These are phyloP conservation scores for Mortierella polycephala DNA, from an alignment of 371 early-diverging fungal genomes.

Conservation along the genomic window DNA sequence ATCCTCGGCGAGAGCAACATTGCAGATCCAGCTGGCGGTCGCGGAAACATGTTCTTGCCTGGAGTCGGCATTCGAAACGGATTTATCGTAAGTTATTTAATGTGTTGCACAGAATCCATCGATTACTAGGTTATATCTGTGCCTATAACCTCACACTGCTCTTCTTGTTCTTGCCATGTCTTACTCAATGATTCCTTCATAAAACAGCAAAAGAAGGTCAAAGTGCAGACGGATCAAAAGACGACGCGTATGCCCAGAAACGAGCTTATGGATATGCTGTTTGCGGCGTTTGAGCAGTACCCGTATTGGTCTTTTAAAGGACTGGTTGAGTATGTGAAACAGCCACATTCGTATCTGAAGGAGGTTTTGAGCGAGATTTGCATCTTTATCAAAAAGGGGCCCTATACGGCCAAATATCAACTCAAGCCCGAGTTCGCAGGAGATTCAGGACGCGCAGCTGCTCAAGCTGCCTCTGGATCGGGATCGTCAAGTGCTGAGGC, in stretches of 20 bases:
- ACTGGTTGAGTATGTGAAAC: slow-evolving; percentile 82
- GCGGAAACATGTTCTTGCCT: slow-evolving; percentile 64
- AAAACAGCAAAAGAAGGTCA: slow-evolving; percentile 57
- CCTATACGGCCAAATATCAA: slow-evolving; percentile 84
- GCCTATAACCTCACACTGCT: background rate
- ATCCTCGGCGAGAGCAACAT: slow-evolving; percentile 60
- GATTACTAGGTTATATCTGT: too few relatives aligned
- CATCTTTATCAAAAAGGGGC: slow-evolving; percentile 85
- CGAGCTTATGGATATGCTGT: slow-evolving; percentile 86
- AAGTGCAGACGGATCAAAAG: slow-evolving; percentile 67
- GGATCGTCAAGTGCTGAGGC: slow-evolving; percentile 7
- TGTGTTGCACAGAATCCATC: background rate
- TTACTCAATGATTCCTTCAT: background rate
- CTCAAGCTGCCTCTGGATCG: slow-evolving; percentile 14
- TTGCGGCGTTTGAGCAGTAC: slow-evolving; percentile 81
- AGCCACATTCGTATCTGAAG: slow-evolving; percentile 84
- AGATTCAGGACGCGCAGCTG: slow-evolving; percentile 59
- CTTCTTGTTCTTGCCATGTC: background rate
- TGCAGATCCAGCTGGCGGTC: slow-evolving; percentile 69
- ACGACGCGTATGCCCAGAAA: slow-evolving; percentile 86
- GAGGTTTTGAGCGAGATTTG: slow-evolving; percentile 87
- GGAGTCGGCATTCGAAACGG: slow-evolving; percentile 59
- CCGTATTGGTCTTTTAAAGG: slow-evolving; percentile 91
- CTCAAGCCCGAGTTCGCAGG: slow-evolving; percentile 85
- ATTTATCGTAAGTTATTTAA: slow-evolving; percentile 63